These are phyloP conservation scores for Bipolaris victoriae DNA, from an alignment of 2,329 filamentous ascomycete genomes.

Conservation along the genomic window DNA sequence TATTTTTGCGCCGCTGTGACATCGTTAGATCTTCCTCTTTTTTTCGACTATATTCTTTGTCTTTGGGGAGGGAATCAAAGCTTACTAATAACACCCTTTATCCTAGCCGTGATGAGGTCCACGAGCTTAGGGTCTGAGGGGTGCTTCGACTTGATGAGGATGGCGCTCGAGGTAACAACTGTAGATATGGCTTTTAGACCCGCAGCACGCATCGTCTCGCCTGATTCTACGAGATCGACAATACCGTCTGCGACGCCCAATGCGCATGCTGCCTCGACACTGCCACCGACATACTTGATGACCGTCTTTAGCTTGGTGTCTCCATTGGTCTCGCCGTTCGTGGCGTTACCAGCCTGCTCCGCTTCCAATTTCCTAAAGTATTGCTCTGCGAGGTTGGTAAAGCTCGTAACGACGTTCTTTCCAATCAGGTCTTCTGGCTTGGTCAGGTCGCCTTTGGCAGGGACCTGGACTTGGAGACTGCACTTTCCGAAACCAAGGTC, in stretches of 20 bases:
- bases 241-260: conserved; percentile 96
- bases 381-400: conserved; percentile 79
- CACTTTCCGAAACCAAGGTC: conserved; percentile 90
- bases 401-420: conserved; percentile 94
- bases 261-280: conserved; percentile 95
- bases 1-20: conserved; percentile 79
- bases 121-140: conserved; percentile 82
- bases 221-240: conserved; percentile 96
- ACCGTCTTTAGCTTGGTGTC: conserved; percentile 75
- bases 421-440: conserved; percentile 81
- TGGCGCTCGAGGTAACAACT: conserved; percentile 83
- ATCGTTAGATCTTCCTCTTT: conserved; percentile 21
- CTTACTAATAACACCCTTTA: conserved; percentile 87
- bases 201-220: conserved; percentile 96
- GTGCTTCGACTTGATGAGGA: conserved; percentile 88
- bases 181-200: conserved; percentile 94
- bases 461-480: conserved; percentile 96
- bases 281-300: conserved; percentile 93
- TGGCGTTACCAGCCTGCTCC: conserved; percentile 42
- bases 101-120: conserved; percentile 82
- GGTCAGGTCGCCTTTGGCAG: conserved; percentile 76
- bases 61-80: background rate
- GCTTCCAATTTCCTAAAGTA: conserved; percentile 84
- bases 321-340: conserved; percentile 45
- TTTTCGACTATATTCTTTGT: background rate